Conservation (phyloP, 371 early-diverging fungal genomes). For the Haplosporangium sp. region DNA sequence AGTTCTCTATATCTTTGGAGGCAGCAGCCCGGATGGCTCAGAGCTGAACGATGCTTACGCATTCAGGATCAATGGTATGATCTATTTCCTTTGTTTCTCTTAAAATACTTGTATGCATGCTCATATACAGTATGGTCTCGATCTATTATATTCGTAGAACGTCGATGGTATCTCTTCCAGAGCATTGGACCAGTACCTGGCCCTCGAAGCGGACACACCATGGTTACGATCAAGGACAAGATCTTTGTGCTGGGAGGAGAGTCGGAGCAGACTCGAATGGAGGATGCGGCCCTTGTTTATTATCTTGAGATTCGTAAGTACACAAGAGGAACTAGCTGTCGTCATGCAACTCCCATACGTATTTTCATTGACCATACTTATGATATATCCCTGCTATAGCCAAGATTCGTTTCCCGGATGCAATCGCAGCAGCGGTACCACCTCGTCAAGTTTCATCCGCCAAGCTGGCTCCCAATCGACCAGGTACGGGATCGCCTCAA, state of each 20-base stretch:
- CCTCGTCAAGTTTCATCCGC: conserved; percentile 39
- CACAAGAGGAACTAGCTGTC: not conserved
- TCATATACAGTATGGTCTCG: no score
- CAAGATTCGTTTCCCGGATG: conserved; percentile 42
- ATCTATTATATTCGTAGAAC: conserved; percentile 46
- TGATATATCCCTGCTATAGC: conserved; percentile 1
- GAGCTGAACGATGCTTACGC: conserved; percentile 79
- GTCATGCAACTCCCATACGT: not conserved
- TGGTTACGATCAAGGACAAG: conserved; percentile 72
- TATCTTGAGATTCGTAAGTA: conserved; percentile 71
- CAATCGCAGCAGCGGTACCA: conserved; percentile 21
- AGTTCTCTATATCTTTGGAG: conserved; percentile 81
- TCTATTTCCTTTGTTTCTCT: no score
- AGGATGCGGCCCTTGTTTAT: conserved; percentile 65
- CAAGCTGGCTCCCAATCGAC: not conserved
- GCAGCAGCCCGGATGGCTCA: conserved; percentile 68
- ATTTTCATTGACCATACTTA: no score
- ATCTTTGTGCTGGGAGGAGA: conserved; percentile 78
- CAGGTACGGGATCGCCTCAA: not conserved
- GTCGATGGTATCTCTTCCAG: conserved; percentile 84
- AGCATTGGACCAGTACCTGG: conserved; percentile 79
- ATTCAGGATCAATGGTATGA: conserved; percentile 68
- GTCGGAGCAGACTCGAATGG: conserved; percentile 58
- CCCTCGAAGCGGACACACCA: conserved; percentile 70
- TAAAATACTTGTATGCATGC: no score